Evolutionary conservation across 2,329 filamentous ascomycete genomes (phyloP).

Genomic region (Trichoderma atroviride): DNA sequence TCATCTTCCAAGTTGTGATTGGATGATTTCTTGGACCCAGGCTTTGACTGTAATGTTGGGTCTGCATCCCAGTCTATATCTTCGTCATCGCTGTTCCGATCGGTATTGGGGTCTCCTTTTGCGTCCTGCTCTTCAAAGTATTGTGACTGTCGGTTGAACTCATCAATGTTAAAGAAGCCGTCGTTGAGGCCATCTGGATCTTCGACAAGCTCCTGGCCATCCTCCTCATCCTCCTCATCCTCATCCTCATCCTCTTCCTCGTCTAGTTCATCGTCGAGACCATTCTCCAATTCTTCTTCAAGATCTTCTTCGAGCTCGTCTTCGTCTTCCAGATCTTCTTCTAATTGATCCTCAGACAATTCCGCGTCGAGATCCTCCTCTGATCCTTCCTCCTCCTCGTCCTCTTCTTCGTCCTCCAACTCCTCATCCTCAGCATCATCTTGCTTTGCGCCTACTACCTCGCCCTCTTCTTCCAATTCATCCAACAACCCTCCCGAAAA

Average conservation of each 20-base stretch:
- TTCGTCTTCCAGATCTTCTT: constrained; percentile 42
- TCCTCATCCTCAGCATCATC: constrained; percentile 39
- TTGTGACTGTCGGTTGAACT: constrained; percentile 94
- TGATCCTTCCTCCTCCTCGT: constrained; percentile 41
- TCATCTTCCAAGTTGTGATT: constrained; percentile 41
- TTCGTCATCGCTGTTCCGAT: constrained; percentile 78
- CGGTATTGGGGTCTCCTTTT: constrained; percentile 73
- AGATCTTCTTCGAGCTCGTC: not conserved
- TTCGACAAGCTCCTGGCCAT: constrained; percentile 51
- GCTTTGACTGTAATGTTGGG: constrained; percentile 56
- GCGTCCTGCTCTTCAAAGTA: constrained; percentile 85
- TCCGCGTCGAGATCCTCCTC: constrained; percentile 41
- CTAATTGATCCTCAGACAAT: constrained; percentile 38
- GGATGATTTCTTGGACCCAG: constrained; percentile 32
- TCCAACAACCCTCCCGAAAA: constrained; percentile 52
- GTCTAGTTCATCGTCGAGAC: constrained; percentile 28
- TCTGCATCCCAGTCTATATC: constrained; percentile 86
- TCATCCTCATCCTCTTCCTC: constrained; percentile 41
- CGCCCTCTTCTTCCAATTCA: constrained; percentile 56
- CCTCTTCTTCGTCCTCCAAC: constrained; percentile 41
- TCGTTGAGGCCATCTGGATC: constrained; percentile 88
- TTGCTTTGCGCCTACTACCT: constrained; percentile 41
- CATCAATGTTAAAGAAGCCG: constrained; percentile 95
- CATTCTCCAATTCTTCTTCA: constrained; percentile 34
- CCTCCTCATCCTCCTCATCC: constrained; percentile 45